phyloP scores from a whole-genome alignment of 345 rosid genomes.

The Camelina hispida region DNA sequence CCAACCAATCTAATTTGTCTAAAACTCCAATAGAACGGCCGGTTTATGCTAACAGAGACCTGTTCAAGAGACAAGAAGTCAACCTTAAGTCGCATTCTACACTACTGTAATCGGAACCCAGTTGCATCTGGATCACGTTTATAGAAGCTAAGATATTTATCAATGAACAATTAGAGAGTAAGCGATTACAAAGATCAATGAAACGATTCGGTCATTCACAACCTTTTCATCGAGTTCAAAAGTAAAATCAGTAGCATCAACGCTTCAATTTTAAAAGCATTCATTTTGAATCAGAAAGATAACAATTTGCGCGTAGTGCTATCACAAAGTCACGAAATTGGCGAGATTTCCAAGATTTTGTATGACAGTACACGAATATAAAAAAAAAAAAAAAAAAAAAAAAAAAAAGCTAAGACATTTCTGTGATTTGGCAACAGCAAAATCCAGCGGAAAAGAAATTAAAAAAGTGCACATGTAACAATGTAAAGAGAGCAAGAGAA shows the following conservation, averaged over 20 bases:
- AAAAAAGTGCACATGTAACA: neutral
- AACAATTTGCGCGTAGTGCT: neutral
- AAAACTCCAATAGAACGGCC: neutral
- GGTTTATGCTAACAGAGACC: neutral
- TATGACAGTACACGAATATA: neutral
- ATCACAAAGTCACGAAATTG: neutral
- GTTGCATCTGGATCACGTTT: neutral
- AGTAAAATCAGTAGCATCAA: neutral
- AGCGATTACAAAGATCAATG: neutral
- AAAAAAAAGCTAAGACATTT: conserved; percentile 19
- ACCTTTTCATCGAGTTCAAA: too few species aligned
- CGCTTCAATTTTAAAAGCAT: neutral
- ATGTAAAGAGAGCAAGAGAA: conserved; percentile 17
- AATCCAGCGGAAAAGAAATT: neutral
- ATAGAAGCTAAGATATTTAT: neutral
- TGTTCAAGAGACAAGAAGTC: conserved; percentile 34
- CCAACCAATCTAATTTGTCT: neutral
- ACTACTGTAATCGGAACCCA: neutral
- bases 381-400: too few species aligned
- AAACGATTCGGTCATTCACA: neutral
- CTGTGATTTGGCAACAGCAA: neutral
- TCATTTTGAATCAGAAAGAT: neutral
- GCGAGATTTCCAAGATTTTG: neutral
- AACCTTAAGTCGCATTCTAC: neutral
- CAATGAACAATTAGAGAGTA: conserved; percentile 12